phyloP scores from a whole-genome alignment of 2,329 filamentous ascomycete species.

The Nothophoma quercina region DNA sequence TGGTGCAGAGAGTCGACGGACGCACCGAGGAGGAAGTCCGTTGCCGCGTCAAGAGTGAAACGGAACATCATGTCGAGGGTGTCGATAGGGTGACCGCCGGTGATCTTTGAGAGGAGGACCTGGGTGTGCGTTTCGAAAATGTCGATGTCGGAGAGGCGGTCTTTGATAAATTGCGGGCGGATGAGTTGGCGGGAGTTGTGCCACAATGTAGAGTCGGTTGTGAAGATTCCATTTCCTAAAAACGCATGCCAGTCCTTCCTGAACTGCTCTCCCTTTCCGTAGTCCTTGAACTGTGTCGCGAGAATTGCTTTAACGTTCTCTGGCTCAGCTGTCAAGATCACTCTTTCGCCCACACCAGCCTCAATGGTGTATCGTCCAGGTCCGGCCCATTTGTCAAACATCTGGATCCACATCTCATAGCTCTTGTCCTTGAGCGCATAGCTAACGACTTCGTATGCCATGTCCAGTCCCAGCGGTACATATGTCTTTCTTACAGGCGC shows the following conservation, averaged over 20 bases:
- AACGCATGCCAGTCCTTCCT: conserved; percentile 78
- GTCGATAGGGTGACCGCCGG: conserved; percentile 64
- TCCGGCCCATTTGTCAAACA: conserved; percentile 55
- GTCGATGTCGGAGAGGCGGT: conserved; percentile 81
- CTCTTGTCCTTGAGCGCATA: conserved; percentile 63
- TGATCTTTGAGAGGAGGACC: conserved; percentile 72
- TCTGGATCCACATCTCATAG: conserved; percentile 66
- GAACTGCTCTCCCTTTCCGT: conserved; percentile 80
- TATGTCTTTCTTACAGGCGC: conserved; percentile 53
- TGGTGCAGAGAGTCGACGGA: conserved; percentile 70
- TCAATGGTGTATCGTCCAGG: conserved; percentile 67
- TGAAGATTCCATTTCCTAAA: conserved; percentile 73
- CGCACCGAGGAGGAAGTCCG: conserved; percentile 83
- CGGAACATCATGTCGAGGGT: conserved; percentile 81
- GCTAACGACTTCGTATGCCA: conserved; percentile 65
- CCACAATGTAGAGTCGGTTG: conserved; percentile 81
- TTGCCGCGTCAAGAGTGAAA: conserved; percentile 79
- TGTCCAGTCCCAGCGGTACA: conserved; percentile 65
- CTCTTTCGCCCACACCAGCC: conserved; percentile 63
- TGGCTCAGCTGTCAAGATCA: conserved; percentile 79
- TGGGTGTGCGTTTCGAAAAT: conserved; percentile 82
- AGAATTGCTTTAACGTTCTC: conserved; percentile 92
- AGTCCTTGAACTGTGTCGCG: conserved; percentile 86
- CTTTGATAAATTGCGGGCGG: conserved; percentile 84
- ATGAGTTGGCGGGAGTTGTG: conserved; percentile 82